Base-by-base conservation (phyloP, 1,284 basidiomycete species). In the Filobasidium uniguttulatum region DNA sequence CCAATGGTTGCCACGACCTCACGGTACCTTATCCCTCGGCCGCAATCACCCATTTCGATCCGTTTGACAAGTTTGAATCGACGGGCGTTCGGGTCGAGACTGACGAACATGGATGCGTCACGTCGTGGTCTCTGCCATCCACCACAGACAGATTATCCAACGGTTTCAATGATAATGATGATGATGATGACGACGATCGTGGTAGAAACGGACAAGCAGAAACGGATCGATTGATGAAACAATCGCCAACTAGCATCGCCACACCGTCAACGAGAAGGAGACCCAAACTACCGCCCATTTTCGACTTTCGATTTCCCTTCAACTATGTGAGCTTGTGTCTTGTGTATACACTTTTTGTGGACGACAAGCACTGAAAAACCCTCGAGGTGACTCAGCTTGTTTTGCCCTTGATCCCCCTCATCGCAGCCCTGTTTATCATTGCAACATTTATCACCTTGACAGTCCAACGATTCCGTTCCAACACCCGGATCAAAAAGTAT, bases 1-100 rank as follows among this genome's bases (percentile, higher is more conserved):
- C 86, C 8, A 93, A 91, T 67, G 77, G 81, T 2, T 69, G 86
- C 31, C 80, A 84, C 57, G 86, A 89, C 60, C 53, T 72, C 7
- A 87, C 87, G 2, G 88, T 91, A 1, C 85, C 86, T 2, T 91
- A 84, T 59, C 71, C 82, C 7, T 84, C 84, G 1, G 78, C 83
- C 2, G 78, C 80, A 5, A 83, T 88, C 38, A 82, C 84, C 53
- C 62, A 71, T 0, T 64, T 74, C 52, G 84, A 91, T 64, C 76
- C 78, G 0, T 88, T 88, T 63, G 68, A 71, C 9, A 72, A 79
- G 19, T 73, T 78, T 57, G 65, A 71, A 22, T 69, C 67, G 1
- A 81, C 73, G 53, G 81, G 80, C 1, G 65, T 88, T 9, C 61
- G 77, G 56, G 69, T 87, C 80, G 83, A 69, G 28, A 77, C 57